These are phyloP conservation scores for Xenosphaeropsis pyriputrescens DNA, from an alignment of 2,329 filamentous ascomycete genomes.

Conservation along the genomic window DNA sequence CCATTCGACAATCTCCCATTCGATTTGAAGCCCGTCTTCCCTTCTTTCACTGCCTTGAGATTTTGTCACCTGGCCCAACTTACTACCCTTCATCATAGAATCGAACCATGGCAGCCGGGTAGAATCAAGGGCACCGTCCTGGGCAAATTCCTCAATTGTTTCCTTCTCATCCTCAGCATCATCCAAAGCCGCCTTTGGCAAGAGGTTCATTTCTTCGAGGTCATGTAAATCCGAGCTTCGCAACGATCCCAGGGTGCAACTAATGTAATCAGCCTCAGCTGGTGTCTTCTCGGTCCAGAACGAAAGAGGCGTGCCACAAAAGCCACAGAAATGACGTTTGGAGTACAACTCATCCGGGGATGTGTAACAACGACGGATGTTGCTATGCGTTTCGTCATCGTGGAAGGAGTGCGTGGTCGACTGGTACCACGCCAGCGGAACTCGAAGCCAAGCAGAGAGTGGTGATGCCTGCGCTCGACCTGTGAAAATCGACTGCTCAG, in stretches of 20 bases:
- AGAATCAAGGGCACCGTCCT: constrained; percentile 13
- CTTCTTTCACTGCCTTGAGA: constrained; percentile 37
- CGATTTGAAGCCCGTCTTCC: constrained; percentile 48
- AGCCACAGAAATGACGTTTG: constrained; percentile 77
- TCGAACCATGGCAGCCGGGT: constrained; percentile 69
- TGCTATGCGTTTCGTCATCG: constrained; percentile 57
- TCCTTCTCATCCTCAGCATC: constrained; percentile 14
- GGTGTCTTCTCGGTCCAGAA: constrained; percentile 67
- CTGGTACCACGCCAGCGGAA: constrained; percentile 70
- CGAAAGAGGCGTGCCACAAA: constrained; percentile 74
- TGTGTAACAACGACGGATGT: constrained; percentile 54
- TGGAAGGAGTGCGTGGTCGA: constrained; percentile 63
- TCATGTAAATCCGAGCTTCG: constrained; percentile 53
- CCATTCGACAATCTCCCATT: constrained; percentile 79
- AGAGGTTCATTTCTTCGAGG: constrained; percentile 61
- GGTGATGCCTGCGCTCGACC: constrained; percentile 53
- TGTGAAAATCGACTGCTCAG: constrained; percentile 18
- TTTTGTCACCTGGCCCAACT: constrained; percentile 52
- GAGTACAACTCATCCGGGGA: constrained; percentile 36
- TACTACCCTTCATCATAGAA: constrained; percentile 61
- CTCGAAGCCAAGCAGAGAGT: constrained; percentile 66
- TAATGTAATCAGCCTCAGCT: constrained; percentile 64
- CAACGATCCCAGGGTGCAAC: constrained; percentile 68
- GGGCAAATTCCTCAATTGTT: constrained; percentile 15
- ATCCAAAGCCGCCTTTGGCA: constrained; percentile 33